Base-by-base conservation (phyloP, 805 yeast genomes). In the Candida coquimbonensis region DNA sequence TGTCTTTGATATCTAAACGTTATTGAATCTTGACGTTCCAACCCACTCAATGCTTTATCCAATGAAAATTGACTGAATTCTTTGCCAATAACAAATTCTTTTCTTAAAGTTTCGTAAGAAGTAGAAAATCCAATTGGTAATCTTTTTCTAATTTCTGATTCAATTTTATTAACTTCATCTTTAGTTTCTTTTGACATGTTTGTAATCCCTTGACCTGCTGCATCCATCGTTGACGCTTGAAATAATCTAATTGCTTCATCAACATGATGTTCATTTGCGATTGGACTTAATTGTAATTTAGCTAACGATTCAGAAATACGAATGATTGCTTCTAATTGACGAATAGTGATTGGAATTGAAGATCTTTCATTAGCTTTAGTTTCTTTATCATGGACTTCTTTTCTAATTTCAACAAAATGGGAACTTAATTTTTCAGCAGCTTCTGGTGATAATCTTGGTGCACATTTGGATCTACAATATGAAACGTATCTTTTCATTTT, bases 101-200 rank as follows among this genome's bases (percentile, higher is more conserved):
- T 78, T 56, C 87, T 76, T 47, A 93, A 73, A 5, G 96, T 88
- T 53, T 77, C 79, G 63, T 87, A 87, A 16, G 91, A 81, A 0
- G 98, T 89, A 34, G 95, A 85, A 90, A 96, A 93, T 19, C 99
- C 99, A 51, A 93, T 83, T 14, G 98, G 97, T 53, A 93, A 73
- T 64, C 98, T 80, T 65, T 93, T 81, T 64, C 88, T 81, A 54
- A 93, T 74, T 62, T 88, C 96, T 41, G 77, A 80, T 60, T 90
- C 96, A 45, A 93, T 87, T 56, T 73, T 75, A 52, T 78, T 75
- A 39, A 91, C 88, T 59, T 90, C 93, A 35, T 76, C 75, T 40
- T 80, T 75, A 48, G 82, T 68, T 47, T 81, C 81, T 7, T 68
- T 58, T 33, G 80, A 78, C 49, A 79, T 78, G 6, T 77, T 69